Conservation (phyloP, 2,329 filamentous ascomycete genomes). For the Hypoxylon sp. region DNA sequence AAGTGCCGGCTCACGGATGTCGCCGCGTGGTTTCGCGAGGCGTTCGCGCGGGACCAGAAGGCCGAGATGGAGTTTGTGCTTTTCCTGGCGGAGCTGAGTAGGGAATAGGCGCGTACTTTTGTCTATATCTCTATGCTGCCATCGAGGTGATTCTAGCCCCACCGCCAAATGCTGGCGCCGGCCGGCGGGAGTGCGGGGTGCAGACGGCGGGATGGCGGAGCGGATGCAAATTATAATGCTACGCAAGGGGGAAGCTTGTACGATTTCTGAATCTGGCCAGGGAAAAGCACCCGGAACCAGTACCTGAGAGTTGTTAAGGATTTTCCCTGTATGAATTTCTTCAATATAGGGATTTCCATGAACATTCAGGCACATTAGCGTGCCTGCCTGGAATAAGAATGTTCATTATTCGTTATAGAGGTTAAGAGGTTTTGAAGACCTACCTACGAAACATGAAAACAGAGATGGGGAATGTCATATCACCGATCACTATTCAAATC, state of each 20-base stretch:
- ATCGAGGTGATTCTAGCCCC: no score
- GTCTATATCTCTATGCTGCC: no score
- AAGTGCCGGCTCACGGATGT: conserved; percentile 35
- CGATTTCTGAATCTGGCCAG: not conserved
- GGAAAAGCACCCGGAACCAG: not conserved
- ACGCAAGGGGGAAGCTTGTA: not conserved
- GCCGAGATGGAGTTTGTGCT: conserved; percentile 39
- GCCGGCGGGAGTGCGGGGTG: not conserved
- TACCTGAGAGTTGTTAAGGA: not conserved
- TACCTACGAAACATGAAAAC: no score
- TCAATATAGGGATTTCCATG: not conserved
- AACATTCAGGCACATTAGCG: not conserved
- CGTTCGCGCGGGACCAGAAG: conserved; percentile 34
- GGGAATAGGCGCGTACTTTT: conserved; percentile 10
- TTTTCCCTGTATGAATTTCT: not conserved
- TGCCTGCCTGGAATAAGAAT: not conserved
- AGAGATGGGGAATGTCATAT: not conserved
- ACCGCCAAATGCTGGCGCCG: not conserved
- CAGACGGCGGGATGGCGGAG: not conserved
- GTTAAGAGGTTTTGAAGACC: no score
- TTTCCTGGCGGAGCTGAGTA: conserved; percentile 36
- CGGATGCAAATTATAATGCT: not conserved
- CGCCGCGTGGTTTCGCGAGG: conserved; percentile 42
- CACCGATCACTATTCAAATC: not conserved
- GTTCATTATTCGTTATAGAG: no score